phyloP scores from a whole-genome alignment of 1,284 basidiomycete genomes.

The Malassezia sp. region DNA sequence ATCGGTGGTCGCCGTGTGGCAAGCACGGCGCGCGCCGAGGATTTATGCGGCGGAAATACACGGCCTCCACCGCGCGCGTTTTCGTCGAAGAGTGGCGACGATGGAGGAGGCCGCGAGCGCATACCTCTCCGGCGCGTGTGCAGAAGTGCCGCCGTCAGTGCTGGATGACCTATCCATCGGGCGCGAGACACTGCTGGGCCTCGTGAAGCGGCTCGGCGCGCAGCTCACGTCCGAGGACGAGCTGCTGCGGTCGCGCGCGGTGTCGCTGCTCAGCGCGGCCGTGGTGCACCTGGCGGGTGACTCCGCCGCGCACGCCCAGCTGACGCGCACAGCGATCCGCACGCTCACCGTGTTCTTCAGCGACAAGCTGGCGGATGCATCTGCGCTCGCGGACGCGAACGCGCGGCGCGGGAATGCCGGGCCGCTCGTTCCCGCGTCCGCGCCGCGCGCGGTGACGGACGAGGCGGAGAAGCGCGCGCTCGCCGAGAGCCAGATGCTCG shows the following conservation, averaged over 20 bases:
- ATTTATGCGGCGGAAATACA: background rate
- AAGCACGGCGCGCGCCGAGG: no score
- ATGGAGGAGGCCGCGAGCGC: slow-evolving; percentile 21
- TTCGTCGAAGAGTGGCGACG: no score
- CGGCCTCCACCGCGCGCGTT: background rate
- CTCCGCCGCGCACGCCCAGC: background rate
- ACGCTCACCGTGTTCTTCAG: slow-evolving; percentile 73
- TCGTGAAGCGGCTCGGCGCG: slow-evolving; percentile 77
- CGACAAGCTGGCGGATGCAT: slow-evolving; percentile 72
- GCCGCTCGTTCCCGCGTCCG: slow-evolving; percentile 28
- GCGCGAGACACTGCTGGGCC: slow-evolving; percentile 53
- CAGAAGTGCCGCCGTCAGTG: slow-evolving; percentile 24
- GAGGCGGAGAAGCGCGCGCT: slow-evolving; percentile 27
- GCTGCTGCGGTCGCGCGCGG: slow-evolving; percentile 63
- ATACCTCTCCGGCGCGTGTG: slow-evolving; percentile 26
- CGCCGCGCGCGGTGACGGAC: slow-evolving; percentile 18
- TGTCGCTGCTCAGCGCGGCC: slow-evolving; percentile 42
- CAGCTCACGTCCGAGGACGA: slow-evolving; percentile 78
- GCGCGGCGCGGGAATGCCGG: slow-evolving; percentile 21
- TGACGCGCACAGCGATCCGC: slow-evolving; percentile 63
- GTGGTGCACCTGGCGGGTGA: slow-evolving; percentile 20
- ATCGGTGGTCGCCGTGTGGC: no score
- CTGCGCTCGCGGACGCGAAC: slow-evolving; percentile 46
- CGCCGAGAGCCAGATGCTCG: slow-evolving; percentile 34
- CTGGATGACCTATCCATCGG: slow-evolving; percentile 20